Base-by-base conservation (phyloP, 2,329 filamentous ascomycete genomes). In the Madurella fahalii region DNA sequence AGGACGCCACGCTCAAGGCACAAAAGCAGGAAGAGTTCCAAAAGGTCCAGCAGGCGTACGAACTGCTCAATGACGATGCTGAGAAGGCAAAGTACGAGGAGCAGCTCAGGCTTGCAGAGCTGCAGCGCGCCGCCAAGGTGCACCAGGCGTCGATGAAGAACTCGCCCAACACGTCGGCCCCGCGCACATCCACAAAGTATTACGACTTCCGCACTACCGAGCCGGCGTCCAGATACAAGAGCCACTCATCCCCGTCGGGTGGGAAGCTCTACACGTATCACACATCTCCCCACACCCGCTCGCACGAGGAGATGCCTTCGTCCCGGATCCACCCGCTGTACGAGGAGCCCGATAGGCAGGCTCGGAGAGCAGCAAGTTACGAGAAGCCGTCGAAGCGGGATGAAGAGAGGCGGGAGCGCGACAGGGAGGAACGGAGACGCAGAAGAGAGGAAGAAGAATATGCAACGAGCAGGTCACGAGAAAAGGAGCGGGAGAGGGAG, bases 31-130 rank as follows among this genome's bases (percentile, higher is more conserved):
- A 90, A 63, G 86, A 95, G 71, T 99, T 97, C 67, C 91, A 96
- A 72, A 85, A 84, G 68, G 89, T 97, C 34, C 92, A 96, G 70
- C 84, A 92, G 64, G 92, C 94, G 48, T 99, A 96, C 72, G 94
- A 97, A 72, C 78, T 94, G 31, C 82, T 99, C 57, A 89, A 84
- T 65, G 86, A 96, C 67, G 87, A 93, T 30, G 77, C 75, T 7
- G 83, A 86, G 67, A 79, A 90, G 56, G 72, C 76, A 55, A 84
- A 85, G 62, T 96, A 96, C 70, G 90, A 97, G 71, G 84, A 90
- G 50, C 81, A 86, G 67, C 77, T 87, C 58, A 83, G 79, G 64
- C 71, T 92, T 58, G 82, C 81, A 48, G 82, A 86, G 67, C 72
- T 90, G 64, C 80, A 81, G 49, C 72, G 81, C 62, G 65, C 59